These are phyloP conservation scores for Mayamaea pseudoterrestris DNA, from an alignment of 108 stramenopile genomes.

Conservation along the genomic window DNA sequence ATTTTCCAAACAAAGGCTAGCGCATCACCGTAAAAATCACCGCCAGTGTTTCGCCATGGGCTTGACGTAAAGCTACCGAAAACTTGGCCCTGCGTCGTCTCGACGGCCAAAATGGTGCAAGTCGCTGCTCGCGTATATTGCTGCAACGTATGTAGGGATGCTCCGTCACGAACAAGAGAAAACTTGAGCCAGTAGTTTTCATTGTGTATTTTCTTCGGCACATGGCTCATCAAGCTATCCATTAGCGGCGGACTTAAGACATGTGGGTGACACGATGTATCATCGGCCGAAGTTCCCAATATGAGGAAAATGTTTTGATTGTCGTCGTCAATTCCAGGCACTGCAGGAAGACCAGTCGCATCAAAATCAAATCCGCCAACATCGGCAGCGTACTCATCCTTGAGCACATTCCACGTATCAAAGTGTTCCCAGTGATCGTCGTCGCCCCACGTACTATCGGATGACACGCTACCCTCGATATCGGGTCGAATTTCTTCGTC, in stretches of 20 bases:
- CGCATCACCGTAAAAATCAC: constrained; percentile 48
- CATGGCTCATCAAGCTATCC: constrained; percentile 37
- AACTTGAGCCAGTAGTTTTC: constrained; percentile 65
- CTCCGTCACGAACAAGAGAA: constrained; percentile 50
- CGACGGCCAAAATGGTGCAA: constrained; percentile 56
- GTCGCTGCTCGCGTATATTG: constrained; percentile 42
- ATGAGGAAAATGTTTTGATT: constrained; percentile 39
- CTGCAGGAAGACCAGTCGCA: no score
- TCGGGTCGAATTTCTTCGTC: constrained; percentile 17
- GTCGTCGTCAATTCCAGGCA: constrained; percentile 14
- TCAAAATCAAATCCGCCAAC: constrained; percentile 23
- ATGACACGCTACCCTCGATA: constrained; percentile 10
- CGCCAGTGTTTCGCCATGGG: constrained; percentile 34
- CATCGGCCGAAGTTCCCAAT: constrained; percentile 49
- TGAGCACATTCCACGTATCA: constrained; percentile 64
- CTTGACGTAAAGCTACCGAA: constrained; percentile 62
- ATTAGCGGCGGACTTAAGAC: constrained; percentile 56
- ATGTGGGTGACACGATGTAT: constrained; percentile 38
- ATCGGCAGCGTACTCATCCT: constrained; percentile 72
- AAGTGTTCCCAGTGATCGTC: constrained; percentile 14
- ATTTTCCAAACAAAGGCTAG: constrained; percentile 71
- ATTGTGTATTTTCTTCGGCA: constrained; percentile 41
- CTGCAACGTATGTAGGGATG: constrained; percentile 32
- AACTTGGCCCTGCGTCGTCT: constrained; percentile 63
- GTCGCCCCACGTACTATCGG: constrained; percentile 23